Base-by-base conservation (phyloP, 2,329 filamentous ascomycete species). In the Madurella fahalii region DNA sequence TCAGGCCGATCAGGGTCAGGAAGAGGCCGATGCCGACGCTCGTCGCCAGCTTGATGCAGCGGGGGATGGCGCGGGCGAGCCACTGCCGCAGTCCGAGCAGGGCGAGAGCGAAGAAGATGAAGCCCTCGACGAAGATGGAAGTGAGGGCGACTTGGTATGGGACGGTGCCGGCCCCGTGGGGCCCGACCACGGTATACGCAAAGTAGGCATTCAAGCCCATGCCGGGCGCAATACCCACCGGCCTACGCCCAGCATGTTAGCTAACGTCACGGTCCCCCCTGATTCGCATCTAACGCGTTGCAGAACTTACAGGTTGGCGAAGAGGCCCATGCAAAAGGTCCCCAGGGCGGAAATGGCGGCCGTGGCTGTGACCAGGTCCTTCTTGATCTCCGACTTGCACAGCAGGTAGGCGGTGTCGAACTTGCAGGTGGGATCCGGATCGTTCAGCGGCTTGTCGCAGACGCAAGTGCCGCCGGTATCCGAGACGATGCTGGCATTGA, bases 151-250 rank as follows among this genome's bases (percentile, higher is more conserved):
- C 79, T 50, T 80, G 70, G 67, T 89, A 95, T 1, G 89, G 83
- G 9, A 95, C 84, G 37, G 79, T 76, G 2, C 89, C 89, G 18
- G 77, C 80, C 42, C 90, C 90, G 67, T 92, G 85, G 65, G 77
- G 83, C 3, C 90, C 90, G 53, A 95, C 90, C 43, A 90, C 86
- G 15, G 83, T 87, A 67, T 88, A 95, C 25, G 90, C 81, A 67
- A 95, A 95, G 69, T 95, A 95, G 16, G 90, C 90, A 66, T 95
- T 95, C 52, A 95, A 71, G 25, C 90, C 87, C 86, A 90, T 89
- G 39, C 87, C 87, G 15, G 87, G 86, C 7, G 86, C 87, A 42
- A 89, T 71, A 9, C 83, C 85, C 61, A 90, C 84, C 1, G 87
- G 86, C 57, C 71, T 74, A 34, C 5, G 18, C 5, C 31, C 15